phyloP scores from a whole-genome alignment of 2,329 filamentous ascomycete species.

The Aspergillus ochraceus region DNA sequence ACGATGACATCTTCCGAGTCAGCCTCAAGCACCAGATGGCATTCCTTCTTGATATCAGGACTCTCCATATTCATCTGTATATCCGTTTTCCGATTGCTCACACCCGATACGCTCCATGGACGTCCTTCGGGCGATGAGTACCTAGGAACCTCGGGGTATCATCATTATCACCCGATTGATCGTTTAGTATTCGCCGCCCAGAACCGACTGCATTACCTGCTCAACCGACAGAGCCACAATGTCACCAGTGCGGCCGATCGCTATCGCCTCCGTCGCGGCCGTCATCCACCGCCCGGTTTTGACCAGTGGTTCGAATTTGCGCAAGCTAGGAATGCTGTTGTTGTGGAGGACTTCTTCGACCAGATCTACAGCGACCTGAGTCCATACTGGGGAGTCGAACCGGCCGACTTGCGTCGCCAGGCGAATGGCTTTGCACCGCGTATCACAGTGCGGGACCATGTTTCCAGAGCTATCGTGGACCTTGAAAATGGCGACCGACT shows the following conservation, averaged over 20 bases:
- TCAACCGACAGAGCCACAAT: constrained; percentile 33
- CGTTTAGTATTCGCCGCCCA: constrained; percentile 16
- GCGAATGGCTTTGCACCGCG: constrained; percentile 39
- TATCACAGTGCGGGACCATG: constrained; percentile 44
- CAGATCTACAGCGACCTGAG: constrained; percentile 52
- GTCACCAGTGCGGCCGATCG: constrained; percentile 40
- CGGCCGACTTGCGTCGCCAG: constrained; percentile 43
- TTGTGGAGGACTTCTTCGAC: constrained; percentile 54
- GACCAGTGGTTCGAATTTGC: constrained; percentile 51
- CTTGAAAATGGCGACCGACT: constrained; percentile 38
- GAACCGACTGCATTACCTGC: constrained; percentile 3
- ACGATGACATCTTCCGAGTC: too few relatives aligned
- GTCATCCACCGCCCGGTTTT: constrained; percentile 54
- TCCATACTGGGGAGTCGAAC: constrained; percentile 51
- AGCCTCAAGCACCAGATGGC: too few relatives aligned
- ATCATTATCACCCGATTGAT: constrained; percentile 18
- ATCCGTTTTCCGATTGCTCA: too few relatives aligned
- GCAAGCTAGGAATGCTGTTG: constrained; percentile 39
- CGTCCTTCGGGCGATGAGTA: neutral
- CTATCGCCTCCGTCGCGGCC: constrained; percentile 46
- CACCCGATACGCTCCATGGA: too few relatives aligned
- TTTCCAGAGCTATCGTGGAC: constrained; percentile 27
- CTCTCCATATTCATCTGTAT: too few relatives aligned
- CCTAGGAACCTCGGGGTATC: neutral
- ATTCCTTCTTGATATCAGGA: too few relatives aligned